Conservation (phyloP, 495 filamentous ascomycete genomes). For the Pseudotulostoma volvatum region DNA sequence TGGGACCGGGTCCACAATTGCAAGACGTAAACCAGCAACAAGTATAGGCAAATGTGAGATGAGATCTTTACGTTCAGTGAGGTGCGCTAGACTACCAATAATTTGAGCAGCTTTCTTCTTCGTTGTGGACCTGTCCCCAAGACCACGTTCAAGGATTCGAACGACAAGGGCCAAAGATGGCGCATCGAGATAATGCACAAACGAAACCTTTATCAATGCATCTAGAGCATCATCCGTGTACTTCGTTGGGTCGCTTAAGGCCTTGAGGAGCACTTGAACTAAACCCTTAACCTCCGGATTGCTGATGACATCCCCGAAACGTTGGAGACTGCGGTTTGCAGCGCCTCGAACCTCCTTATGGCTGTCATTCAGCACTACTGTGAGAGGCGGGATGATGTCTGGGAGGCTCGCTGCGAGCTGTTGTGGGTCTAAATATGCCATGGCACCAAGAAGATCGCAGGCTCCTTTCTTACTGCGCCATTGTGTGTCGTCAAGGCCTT, state of each 20-base stretch:
- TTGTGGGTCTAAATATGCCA: conserved; percentile 93
- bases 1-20: conserved; percentile 88
- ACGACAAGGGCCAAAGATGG: conserved; percentile 88
- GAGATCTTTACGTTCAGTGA: conserved; percentile 90
- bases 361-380: conserved; percentile 84
- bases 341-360: conserved; percentile 89
- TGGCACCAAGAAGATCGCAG: conserved; percentile 87
- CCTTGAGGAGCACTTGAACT: conserved; percentile 83
- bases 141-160: conserved; percentile 83
- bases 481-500: conserved; percentile 85
- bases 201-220: conserved; percentile 83
- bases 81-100: conserved; percentile 89
- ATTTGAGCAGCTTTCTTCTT: conserved; percentile 94
- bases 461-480: conserved; percentile 98
- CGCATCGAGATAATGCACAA: conserved; percentile 90
- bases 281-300: conserved; percentile 91
- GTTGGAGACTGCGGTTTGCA: conserved; percentile 87
- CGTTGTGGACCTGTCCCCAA: conserved; percentile 78
- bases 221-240: conserved; percentile 93
- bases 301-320: conserved; percentile 95
- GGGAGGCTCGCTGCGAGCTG: conserved; percentile 84
- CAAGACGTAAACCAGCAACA: conserved; percentile 74
- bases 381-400: conserved; percentile 90
- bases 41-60: conserved; percentile 82
- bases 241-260: conserved; percentile 91